Base-by-base conservation (phyloP, 495 filamentous ascomycete species). In the Xeromyces bisporus region DNA sequence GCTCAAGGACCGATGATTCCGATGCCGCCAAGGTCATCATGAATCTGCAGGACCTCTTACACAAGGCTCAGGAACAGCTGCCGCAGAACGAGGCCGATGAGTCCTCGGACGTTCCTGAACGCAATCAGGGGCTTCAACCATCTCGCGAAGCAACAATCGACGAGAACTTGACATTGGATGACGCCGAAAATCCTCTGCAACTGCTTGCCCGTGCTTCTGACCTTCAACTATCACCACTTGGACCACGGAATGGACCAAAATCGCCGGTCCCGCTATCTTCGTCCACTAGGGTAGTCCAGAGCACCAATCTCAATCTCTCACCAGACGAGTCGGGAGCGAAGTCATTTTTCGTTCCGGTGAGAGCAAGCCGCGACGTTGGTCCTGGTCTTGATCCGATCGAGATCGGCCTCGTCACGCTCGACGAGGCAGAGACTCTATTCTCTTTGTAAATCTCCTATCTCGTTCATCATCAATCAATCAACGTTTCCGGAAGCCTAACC, bases 161-260 rank as follows among this genome's bases (percentile, higher is more conserved):
- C 9, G 67, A 73, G 13, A 53, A 58, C 23, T 56, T 78, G 8
- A 66, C 69, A 15, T 44, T 81, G 3, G 75, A 79, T 36, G 75
- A 80, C 51, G 75, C 75, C 11, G 77, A 81, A 40, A 81, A 81
- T 35, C 77, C 77, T 0, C 50, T 81, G 7, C 75, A 81, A 42
- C 48, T 81, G 1, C 63, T 81, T 13, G 77, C 77, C 2, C 59
- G 75, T 12, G 75, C 77, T 0, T 79, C 75, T 4, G 74, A 81
- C 45, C 57, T 79, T 20, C 67, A 75, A 30, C 55, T 72, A 6
- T 70, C 67, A 3, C 66, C 69, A 18, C 36, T 41, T 6, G 48
- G 40, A 1, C 33, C 40, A 23, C 44, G 39, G 1, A 42, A 39
- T 26, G 28, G 16, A 11, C 29, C 26, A 3, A 47, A 32, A 11